Percentiles rank a stretch among this genome's conserved stretches.
phyloP scores from a whole-genome alignment of 1,139 yeast species.

The Meyerozyma sp. region DNA sequence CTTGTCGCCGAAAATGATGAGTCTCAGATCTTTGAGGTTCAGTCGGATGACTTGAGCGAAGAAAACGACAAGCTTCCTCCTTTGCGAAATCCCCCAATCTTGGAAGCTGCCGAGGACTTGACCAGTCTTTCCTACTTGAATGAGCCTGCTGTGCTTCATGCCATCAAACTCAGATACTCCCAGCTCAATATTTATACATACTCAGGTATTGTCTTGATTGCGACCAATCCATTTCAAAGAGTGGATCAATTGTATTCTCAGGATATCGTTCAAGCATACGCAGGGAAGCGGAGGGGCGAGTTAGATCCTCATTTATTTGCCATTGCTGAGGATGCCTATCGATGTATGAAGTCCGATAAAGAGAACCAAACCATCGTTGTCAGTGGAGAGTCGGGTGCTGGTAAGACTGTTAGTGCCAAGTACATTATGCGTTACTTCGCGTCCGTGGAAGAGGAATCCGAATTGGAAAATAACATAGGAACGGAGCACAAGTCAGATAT shows the following conservation, averaged over 20 bases:
- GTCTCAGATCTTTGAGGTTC: constrained; percentile 44
- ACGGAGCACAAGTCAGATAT: constrained; percentile 59
- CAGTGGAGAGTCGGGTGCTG: constrained; percentile 98
- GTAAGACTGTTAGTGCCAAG: constrained; percentile 96
- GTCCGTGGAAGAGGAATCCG: constrained; percentile 70
- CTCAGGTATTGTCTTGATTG: constrained; percentile 94
- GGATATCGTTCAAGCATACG: constrained; percentile 89
- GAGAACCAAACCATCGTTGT: constrained; percentile 94
- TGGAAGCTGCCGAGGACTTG: constrained; percentile 92
- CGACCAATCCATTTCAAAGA: constrained; percentile 91
- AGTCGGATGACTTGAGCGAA: constrained; percentile 45
- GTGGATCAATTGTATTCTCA: constrained; percentile 88
- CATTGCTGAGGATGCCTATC: constrained; percentile 96
- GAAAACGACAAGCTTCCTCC: constrained; percentile 64
- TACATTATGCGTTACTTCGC: constrained; percentile 98
- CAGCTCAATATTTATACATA: constrained; percentile 91
- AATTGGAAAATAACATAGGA: constrained; percentile 26
- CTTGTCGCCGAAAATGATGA: constrained; percentile 61
- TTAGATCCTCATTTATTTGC: constrained; percentile 96
- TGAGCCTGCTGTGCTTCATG: constrained; percentile 95
- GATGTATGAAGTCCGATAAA: constrained; percentile 83
- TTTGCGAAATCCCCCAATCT: constrained; percentile 86
- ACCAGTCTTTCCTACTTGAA: constrained; percentile 88
- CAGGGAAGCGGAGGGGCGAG: constrained; percentile 89
- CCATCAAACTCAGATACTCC: constrained; percentile 83